These are phyloP conservation scores for Pseudomonodictys pantanalensis DNA, from an alignment of 495 filamentous ascomycete genomes.

Conservation along the genomic window DNA sequence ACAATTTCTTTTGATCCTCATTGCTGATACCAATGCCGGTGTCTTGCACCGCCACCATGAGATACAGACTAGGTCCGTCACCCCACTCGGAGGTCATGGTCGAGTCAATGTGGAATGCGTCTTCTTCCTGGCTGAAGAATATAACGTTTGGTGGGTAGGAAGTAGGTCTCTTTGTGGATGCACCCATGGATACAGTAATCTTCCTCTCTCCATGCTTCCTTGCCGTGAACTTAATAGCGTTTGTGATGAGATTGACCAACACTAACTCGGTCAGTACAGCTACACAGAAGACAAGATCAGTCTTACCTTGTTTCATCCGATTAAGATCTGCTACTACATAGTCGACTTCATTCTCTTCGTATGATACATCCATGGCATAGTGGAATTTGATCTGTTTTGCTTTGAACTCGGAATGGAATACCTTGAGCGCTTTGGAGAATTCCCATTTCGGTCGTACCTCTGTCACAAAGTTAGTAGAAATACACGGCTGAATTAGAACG, in stretches of 20 bases:
- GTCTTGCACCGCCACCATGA: slow-evolving; percentile 42
- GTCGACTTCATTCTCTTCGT: slow-evolving; percentile 31
- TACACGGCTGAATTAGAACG: background rate
- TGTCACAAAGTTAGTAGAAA: background rate
- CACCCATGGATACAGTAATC: slow-evolving; percentile 35
- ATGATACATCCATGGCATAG: slow-evolving; percentile 37
- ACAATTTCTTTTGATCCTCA: slow-evolving; percentile 37
- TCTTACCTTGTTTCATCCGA: slow-evolving; percentile 35
- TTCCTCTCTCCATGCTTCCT: slow-evolving; percentile 32
- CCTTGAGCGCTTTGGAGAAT: slow-evolving; percentile 35
- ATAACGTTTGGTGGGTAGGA: slow-evolving; percentile 40
- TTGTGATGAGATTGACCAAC: slow-evolving; percentile 41
- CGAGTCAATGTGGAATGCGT: slow-evolving; percentile 33
- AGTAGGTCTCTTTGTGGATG: slow-evolving; percentile 32
- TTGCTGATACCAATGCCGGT: slow-evolving; percentile 41
- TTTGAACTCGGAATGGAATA: slow-evolving; percentile 41
- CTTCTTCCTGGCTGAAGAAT: slow-evolving; percentile 31
- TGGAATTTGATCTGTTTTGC: slow-evolving; percentile 37
- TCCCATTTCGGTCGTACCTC: slow-evolving; percentile 32
- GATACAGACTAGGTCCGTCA: slow-evolving; percentile 34
- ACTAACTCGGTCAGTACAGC: slow-evolving; percentile 14
- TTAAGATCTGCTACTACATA: slow-evolving; percentile 38
- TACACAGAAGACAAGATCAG: background rate
- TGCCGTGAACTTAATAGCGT: slow-evolving; percentile 44
- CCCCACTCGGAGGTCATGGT: slow-evolving; percentile 39